Evolutionary conservation across 106 monocot species (phyloP), one percentile per base, ranked within the genome.

Genomic region (Gastrodia elata): DNA sequence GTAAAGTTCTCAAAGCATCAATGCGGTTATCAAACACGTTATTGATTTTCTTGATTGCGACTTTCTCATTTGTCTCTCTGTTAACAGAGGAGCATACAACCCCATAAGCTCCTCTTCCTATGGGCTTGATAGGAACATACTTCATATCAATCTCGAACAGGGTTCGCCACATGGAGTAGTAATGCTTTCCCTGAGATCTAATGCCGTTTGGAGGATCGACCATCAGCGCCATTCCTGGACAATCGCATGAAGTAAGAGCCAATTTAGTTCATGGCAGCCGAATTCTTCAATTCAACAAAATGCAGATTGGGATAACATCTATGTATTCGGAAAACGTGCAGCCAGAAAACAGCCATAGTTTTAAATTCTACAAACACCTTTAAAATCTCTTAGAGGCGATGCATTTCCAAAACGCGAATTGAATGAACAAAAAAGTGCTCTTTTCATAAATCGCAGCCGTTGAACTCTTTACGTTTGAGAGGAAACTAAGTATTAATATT

Each of bases 101-200:
- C 27, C 87, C 87, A 70, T 87, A 87, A 43, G 87, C 80, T 67
- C 86, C 86, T 75, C 80, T 80, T 6, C 86, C 86, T 33, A 86
- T 86, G 1, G 86, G 80, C 73, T 83, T 80, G 70, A 80, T 75
- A 18, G 75, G 80, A 2, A 80, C 75, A 38, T 80, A 80, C 36
- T 80, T 80, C 0, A 49, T 75, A 34, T 80, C 80, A 16, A 80
- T 80, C 75, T 80, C 80, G 28, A 80, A 80, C 38, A 75, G 27
- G 30, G 57, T 75, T 71, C 75, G 72, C 76, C 76, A 81, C 76
- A 81, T 77, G 37, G 81, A 72, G 64, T 76, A 81, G 55, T 81
- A 81, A 36, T 81, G 81, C 41, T 81, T 81, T 34, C 81, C 81
- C 32, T 56, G 14, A 22, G 64, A 65, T 72, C 56, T 34, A 65